Conservation (phyloP, 768 basidiomycete species). For the Coprinopsis marcescibilis region DNA sequence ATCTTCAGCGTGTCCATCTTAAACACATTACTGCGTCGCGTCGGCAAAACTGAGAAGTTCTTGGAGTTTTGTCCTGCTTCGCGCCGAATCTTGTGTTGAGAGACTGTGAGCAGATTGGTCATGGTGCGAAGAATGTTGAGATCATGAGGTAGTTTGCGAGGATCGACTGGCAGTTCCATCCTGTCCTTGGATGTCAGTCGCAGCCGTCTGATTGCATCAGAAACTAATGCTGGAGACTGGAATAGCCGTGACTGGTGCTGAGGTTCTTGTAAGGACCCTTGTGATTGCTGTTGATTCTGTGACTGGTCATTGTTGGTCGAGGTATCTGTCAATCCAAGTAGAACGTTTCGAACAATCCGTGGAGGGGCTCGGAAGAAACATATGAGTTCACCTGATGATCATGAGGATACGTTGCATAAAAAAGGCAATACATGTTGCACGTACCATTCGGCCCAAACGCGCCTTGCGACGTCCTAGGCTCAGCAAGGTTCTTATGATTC, state of each 20-base stretch:
- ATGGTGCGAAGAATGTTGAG: constrained; percentile 67
- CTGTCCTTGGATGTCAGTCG: constrained; percentile 57
- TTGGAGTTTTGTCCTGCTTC: constrained; percentile 36
- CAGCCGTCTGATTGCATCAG: constrained; percentile 68
- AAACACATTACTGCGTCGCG: constrained; percentile 53
- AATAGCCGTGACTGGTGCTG: constrained; percentile 30
- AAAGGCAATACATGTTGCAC: constrained; percentile 13
- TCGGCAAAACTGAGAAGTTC: constrained; percentile 38
- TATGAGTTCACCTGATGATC: constrained; percentile 65
- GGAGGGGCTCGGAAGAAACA: constrained; percentile 81
- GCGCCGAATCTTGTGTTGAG: constrained; percentile 37
- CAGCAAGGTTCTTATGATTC: constrained; percentile 72
- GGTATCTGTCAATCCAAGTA: constrained; percentile 39
- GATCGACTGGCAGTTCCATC: constrained; percentile 30
- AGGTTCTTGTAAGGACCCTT: constrained; percentile 13
- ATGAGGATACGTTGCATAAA: constrained; percentile 1
- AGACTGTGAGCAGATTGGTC: constrained; percentile 67
- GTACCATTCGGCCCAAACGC: constrained; percentile 85
- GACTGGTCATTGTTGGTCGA: constrained; percentile 20
- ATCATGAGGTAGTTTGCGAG: constrained; percentile 41
- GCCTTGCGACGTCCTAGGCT: constrained; percentile 83
- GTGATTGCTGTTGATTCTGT: constrained; percentile 17
- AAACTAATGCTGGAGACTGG: constrained; percentile 64
- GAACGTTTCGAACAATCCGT: constrained; percentile 57
- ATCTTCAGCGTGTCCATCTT: constrained; percentile 48